Conservation (phyloP, 345 rosid species). For the Moringa oleifera region DNA sequence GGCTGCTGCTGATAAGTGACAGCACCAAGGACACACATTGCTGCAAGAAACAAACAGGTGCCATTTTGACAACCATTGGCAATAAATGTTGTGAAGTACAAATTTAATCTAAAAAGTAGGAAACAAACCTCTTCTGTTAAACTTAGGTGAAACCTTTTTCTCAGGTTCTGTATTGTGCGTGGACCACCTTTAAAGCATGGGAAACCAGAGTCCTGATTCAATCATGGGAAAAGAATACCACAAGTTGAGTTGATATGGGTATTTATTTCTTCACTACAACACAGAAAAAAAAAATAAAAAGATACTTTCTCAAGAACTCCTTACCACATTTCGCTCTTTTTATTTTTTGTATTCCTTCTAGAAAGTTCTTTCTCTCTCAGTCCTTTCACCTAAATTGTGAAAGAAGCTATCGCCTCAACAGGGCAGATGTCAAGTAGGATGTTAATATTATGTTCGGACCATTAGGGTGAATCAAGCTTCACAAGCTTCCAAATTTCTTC, state of each 20-base stretch:
- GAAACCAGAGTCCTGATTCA: constrained; percentile 85
- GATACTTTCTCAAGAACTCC: too few species aligned
- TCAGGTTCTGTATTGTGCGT: constrained; percentile 82
- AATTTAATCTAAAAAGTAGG: constrained; percentile 2
- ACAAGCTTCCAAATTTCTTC: too few species aligned
- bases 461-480: too few species aligned
- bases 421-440: too few species aligned
- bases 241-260: constrained; percentile 3
- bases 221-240: constrained; percentile 3
- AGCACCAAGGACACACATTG: constrained; percentile 99
- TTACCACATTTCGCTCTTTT: too few species aligned
- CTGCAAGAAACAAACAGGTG: constrained; percentile 42
- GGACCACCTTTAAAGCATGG: constrained; percentile 99
- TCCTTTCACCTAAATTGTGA: too few species aligned
- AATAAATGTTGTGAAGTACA: background rate
- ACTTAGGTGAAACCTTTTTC: constrained; percentile 91
- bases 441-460: too few species aligned
- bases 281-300: too few species aligned
- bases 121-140: constrained; percentile 89
- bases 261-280: too few species aligned
- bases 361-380: too few species aligned
- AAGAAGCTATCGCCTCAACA: too few species aligned
- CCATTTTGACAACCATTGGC: constrained; percentile 11
- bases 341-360: too few species aligned
- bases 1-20: constrained; percentile 92